Percentiles rank a stretch among this genome's conserved stretches.
Evolutionary conservation across 306 rosid genomes (phyloP).

Genomic region (Glycine latifolia): DNA sequence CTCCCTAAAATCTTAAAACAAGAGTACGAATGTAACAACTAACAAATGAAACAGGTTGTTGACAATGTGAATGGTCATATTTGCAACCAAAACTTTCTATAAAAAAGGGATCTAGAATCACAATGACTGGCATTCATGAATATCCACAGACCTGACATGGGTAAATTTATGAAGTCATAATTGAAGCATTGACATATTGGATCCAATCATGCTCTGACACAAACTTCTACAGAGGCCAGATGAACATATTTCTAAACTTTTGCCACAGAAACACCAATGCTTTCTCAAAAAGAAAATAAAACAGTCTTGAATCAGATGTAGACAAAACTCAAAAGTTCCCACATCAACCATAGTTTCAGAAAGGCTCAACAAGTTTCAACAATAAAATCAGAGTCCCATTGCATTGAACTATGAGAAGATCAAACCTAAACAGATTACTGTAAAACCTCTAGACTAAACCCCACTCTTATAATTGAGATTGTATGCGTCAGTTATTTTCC

Average conservation of each 20-base stretch:
- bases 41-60: background rate
- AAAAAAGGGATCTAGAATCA: constrained; percentile 21
- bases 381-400: background rate
- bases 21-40: background rate
- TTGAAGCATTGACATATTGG: constrained; percentile 12
- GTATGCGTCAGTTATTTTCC: too few species aligned
- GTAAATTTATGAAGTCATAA: constrained; percentile 18
- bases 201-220: constrained; percentile 2
- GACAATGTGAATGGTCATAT: constrained; percentile 20
- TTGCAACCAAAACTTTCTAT: constrained; percentile 32
- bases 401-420: constrained; percentile 16
- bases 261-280: constrained; percentile 3
- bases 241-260: constrained; percentile 22
- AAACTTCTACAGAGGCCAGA: background rate
- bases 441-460: background rate
- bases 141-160: background rate
- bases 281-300: constrained; percentile 2
- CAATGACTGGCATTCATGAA: background rate
- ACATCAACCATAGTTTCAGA: constrained; percentile 9
- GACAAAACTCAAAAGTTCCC: constrained; percentile 5
- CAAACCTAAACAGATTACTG: constrained; percentile 7
- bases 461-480: background rate
- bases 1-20: constrained; percentile 17
- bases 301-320: constrained; percentile 37
- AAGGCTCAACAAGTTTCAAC: constrained; percentile 37